phyloP scores from a whole-genome alignment of 2,329 filamentous ascomycete species.

The Colletotrichum sp. region DNA sequence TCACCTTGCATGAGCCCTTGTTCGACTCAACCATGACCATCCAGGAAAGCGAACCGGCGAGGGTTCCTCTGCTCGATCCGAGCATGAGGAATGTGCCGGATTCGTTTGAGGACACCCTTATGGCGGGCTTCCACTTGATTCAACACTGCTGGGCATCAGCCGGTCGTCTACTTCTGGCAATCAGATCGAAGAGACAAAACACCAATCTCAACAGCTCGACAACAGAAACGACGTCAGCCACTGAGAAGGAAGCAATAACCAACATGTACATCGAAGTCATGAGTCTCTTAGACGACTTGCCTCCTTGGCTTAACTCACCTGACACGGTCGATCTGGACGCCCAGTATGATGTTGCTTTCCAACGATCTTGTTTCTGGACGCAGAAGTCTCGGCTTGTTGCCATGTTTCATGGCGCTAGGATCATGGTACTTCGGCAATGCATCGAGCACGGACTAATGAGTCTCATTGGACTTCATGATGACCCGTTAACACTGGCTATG shows the following conservation, averaged over 20 bases:
- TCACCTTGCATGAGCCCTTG: slow-evolving; percentile 48
- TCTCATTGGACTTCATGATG: background rate
- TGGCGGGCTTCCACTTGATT: slow-evolving; percentile 45
- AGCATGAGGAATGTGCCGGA: slow-evolving; percentile 19
- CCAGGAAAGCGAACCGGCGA: background rate
- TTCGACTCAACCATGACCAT: slow-evolving; percentile 43
- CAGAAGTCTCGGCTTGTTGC: background rate
- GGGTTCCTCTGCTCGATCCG: background rate
- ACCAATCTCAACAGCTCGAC: background rate
- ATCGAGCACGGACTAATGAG: background rate
- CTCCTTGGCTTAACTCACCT: background rate
- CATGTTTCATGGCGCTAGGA: background rate
- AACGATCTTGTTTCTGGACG: background rate
- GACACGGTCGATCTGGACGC: background rate
- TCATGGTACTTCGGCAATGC: background rate
- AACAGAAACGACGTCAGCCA: background rate
- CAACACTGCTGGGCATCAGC: slow-evolving; percentile 29
- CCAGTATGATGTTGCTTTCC: background rate
- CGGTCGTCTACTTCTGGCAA: background rate
- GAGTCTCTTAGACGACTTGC: background rate
- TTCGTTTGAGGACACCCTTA: background rate
- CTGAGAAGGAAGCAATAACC: background rate
- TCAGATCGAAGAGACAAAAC: background rate
- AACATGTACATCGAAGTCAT: background rate
- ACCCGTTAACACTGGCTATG: background rate